phyloP scores from a whole-genome alignment of 2,329 filamentous ascomycete species.

The Stachybotrys chlorohalonatus region DNA sequence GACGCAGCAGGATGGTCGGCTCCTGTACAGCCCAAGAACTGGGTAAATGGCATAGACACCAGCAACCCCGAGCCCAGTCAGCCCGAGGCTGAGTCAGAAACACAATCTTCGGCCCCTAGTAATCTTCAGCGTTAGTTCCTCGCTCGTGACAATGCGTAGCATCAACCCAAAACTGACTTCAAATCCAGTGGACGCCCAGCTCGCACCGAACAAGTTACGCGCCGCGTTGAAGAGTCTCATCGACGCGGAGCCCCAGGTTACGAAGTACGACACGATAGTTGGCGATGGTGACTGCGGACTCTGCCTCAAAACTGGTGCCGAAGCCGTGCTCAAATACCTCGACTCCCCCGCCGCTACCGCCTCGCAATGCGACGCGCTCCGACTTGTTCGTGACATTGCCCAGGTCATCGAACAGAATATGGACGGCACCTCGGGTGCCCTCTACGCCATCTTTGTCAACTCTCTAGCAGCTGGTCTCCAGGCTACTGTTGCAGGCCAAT shows the following conservation, averaged over 20 bases:
- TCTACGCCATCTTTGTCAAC: slow-evolving; percentile 70
- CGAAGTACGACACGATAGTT: slow-evolving; percentile 16
- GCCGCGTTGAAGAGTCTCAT: slow-evolving; percentile 5
- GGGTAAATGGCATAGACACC: neutral
- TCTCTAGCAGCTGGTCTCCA: slow-evolving; percentile 41
- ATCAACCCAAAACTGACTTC: neutral
- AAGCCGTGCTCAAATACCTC: slow-evolving; percentile 51
- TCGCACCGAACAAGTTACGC: slow-evolving; percentile 2
- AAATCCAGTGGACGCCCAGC: slow-evolving; percentile 3
- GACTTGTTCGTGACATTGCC: slow-evolving; percentile 20
- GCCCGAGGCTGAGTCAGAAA: neutral
- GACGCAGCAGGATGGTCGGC: slow-evolving; percentile 3
- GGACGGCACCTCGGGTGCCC: slow-evolving; percentile 66
- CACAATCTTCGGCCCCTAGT: neutral
- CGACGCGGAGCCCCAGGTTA: slow-evolving; percentile 27
- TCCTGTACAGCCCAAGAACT: neutral
- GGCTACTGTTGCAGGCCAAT: neutral
- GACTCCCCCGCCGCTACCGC: slow-evolving; percentile 34
- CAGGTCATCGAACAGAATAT: slow-evolving; percentile 58
- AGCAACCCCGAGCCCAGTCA: neutral
- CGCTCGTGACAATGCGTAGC: neutral
- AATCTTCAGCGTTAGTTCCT: neutral
- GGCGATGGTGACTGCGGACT: slow-evolving; percentile 20
- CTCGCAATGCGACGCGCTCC: slow-evolving; percentile 1
- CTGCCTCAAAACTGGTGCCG: slow-evolving; percentile 21